Evolutionary conservation across 192 early-diverging fungal genomes (phyloP).

Genomic region (Entomortierella lignicola): DNA sequence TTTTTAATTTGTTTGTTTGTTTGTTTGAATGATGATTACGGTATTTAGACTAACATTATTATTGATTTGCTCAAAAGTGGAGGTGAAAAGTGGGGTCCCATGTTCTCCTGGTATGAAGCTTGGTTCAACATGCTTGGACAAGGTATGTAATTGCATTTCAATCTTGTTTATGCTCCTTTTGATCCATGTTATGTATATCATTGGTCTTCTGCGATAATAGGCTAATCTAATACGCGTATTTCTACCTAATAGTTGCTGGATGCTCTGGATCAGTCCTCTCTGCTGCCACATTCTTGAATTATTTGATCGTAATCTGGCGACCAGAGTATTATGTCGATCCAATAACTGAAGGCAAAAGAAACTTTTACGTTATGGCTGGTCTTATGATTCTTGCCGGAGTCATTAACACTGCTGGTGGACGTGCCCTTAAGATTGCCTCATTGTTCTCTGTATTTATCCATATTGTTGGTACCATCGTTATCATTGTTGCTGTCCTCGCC

Average conservation of each 20-base stretch:
- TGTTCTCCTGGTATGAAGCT: conserved; percentile 56
- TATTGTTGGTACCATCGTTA: conserved; percentile 44
- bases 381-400: conserved; percentile 35
- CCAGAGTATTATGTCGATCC: conserved; percentile 3
- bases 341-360: conserved; percentile 39
- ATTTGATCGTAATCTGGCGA: conserved; percentile 32
- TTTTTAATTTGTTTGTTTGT: too few relatives aligned
- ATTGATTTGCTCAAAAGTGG: too few relatives aligned
- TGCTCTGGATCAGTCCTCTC: conserved; percentile 45
- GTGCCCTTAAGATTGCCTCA: conserved; percentile 45
- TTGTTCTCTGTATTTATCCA: conserved; percentile 43
- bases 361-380: conserved; percentile 49
- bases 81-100: conserved; percentile 56
- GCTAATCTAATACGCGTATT: not conserved
- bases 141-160: conserved; percentile 1
- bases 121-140: conserved; percentile 61
- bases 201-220: not conserved
- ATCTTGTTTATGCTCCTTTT: not conserved
- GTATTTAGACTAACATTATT: too few relatives aligned
- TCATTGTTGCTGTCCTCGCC: conserved; percentile 35
- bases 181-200: not conserved
- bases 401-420: conserved; percentile 49
- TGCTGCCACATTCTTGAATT: conserved; percentile 44
- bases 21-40: too few relatives aligned
- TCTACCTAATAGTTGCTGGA: conserved; percentile 26